Base-by-base conservation (phyloP, 2,329 filamentous ascomycete genomes). In the Aspergillus phoenicis region DNA sequence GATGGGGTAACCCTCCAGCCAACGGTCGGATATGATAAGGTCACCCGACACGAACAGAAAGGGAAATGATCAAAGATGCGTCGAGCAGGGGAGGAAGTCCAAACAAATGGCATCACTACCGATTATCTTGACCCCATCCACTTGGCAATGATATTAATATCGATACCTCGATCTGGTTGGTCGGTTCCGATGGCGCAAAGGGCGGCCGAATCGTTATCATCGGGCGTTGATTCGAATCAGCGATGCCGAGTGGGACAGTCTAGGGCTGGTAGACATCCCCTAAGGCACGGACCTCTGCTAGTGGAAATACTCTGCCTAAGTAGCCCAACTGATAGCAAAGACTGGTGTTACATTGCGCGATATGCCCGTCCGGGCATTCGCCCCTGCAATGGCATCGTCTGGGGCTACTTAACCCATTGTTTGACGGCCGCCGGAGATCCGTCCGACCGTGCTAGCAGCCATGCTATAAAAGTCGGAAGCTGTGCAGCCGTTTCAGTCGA, bases 111-210 rank as follows among this genome's bases (percentile, higher is more conserved):
- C 39, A 45, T 56, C 53, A 56, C 22, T 36, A 11, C 8, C 2
- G 28, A 56, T 47, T 45, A 56, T 47, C 39, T 22, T 39, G 52
- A 52, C 51, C 51, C 30, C 36, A 39, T 39, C 36, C 28, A 5
- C 49, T 24, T 24, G 38, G n/a, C 51, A 36, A 1, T 8, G 49
- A n/a, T 6, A 11, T 30, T 43, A 45, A 55, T 55, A 8, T 51
- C n/a, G 7, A 11, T 8, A n/a, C 7, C 28, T 26, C 15, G 47
- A 11, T 17, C 8, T 51, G 47, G 26, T 28, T 51, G 47, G 47
- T 26, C 13, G 38, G 17, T 5, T 15, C 28, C 39, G 53, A 56
- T 56, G 53, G 53, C 53, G 53, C 53, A 56, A 56, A 24, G 41
- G 39, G 6, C 53, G 8, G 26, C 43, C 13, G 20, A 33, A 45